These are phyloP conservation scores for Setaria viridis DNA, from an alignment of 202 grass and related monocot genomes.

Conservation along the genomic window DNA sequence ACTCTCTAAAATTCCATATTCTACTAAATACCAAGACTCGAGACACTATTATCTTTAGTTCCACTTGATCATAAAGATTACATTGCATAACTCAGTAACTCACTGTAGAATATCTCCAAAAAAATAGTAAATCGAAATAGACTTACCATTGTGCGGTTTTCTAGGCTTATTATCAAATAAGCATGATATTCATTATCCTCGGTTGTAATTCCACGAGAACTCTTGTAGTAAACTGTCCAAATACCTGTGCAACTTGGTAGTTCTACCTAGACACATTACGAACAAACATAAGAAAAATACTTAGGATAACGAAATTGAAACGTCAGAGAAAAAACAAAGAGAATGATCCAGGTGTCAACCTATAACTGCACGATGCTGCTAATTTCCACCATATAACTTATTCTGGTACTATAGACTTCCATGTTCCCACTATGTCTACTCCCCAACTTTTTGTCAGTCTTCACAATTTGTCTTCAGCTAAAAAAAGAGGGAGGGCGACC, in stretches of 20 bases:
- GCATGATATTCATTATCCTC: slow-evolving; percentile 98
- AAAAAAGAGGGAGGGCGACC: too few relatives aligned
- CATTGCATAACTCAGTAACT: slow-evolving; percentile 14
- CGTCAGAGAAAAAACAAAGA: slow-evolving; percentile 1
- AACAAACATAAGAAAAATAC: slow-evolving; percentile 35
- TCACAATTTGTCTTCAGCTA: neutral
- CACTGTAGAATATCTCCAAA: neutral
- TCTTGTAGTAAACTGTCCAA: slow-evolving; percentile 98
- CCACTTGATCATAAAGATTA: neutral
- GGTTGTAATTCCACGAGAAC: slow-evolving; percentile 66
- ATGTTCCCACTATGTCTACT: neutral
- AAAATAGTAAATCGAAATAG: slow-evolving; percentile 35
- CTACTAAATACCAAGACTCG: neutral
- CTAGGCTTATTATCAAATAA: slow-evolving; percentile 97
- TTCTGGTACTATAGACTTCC: neutral
- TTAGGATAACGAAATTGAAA: slow-evolving; percentile 4
- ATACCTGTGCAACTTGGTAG: slow-evolving; percentile 96
- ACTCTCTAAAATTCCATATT: neutral
- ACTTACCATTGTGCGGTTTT: slow-evolving; percentile 88
- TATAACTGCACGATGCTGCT: neutral
- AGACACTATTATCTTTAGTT: neutral
- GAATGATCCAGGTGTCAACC: neutral
- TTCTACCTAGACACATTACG: slow-evolving; percentile 64
- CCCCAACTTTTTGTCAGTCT: neutral
- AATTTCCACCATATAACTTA: neutral